Evolutionary conservation across 257 asterid species (phyloP), one percentile per base, ranked within the genome.

Genomic region (Fraxinus quadrangulata): DNA sequence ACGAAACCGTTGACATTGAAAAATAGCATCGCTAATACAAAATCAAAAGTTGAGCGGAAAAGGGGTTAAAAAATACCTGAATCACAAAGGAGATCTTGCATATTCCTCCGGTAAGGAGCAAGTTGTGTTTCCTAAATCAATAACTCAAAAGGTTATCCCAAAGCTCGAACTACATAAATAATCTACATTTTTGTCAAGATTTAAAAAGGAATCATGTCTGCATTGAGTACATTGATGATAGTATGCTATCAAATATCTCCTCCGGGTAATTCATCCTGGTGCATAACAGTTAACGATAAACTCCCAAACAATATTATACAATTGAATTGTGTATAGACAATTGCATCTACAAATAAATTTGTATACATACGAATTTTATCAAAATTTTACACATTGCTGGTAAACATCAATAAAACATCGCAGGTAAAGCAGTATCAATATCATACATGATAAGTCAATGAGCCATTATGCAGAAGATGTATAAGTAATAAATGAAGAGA

Each of bases 41-140:
- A 14, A 77, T 66, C 40, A 59, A 47, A 79, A 73, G 74, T 75
- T 61, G 39, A 75, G 56, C 12, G 67, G 63, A 66, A 34, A 70
- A 70, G 65, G 49, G 61, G 47, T 21, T 72, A 26, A 45, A 76
- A 70, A 67, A 40, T 80, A 94, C 99, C 97, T 80, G 99, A 88
- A 83, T 95, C 98, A 81, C 99, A 95, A 21, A 95, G 96, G 83
- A 93, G 94, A 87, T 95, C 99, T 87, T 95, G 99, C 94, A 90
- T 90, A 82, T 95, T 95, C 87, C 99, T 93, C 73, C 94, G 87
- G 45, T 90, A 93, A 37, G 99, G 99, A 81, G 90, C 90, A 81
- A 95, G 96, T 80, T 95, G 99, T 14, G 98, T 93, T 88, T 95
- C 99, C 98, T 95, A 84, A 31, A 84, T 19, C 14, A 80, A 79